Conservation (phyloP, 768 basidiomycete genomes). For the Termitomyces sp. region DNA sequence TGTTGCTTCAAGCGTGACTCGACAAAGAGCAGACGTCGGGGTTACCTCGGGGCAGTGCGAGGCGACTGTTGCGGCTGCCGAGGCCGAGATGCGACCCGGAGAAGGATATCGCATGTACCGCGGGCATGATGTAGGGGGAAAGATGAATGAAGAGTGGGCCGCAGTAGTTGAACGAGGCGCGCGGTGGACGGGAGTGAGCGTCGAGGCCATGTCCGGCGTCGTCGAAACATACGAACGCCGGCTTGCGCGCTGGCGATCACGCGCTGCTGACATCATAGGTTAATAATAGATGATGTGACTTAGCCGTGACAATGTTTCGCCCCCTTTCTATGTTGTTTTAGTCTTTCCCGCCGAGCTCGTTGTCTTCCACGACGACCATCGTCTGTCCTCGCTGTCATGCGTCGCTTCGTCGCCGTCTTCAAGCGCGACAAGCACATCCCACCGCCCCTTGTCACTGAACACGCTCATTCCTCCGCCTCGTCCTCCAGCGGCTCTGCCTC, state of each 20-base stretch:
- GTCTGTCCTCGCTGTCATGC: slow-evolving; percentile 37
- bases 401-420: slow-evolving; percentile 62
- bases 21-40: slow-evolving; percentile 3
- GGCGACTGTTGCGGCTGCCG: slow-evolving; percentile 10
- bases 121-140: slow-evolving; percentile 63
- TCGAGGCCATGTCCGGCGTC: slow-evolving; percentile 48
- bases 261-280: slow-evolving; percentile 11
- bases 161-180: slow-evolving; percentile 50
- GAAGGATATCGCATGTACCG: slow-evolving; percentile 62
- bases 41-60: neutral
- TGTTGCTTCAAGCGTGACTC: slow-evolving; percentile 14
- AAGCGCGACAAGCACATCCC: slow-evolving; percentile 38
- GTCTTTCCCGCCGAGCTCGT: slow-evolving; percentile 1
- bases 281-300: slow-evolving; percentile 12
- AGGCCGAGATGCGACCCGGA: slow-evolving; percentile 42
- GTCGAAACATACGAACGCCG: slow-evolving; percentile 68
- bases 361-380: slow-evolving; percentile 8
- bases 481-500: slow-evolving; percentile 63
- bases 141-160: slow-evolving; percentile 46
- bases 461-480: slow-evolving; percentile 48
- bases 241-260: slow-evolving; percentile 38
- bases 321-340: slow-evolving; percentile 12
- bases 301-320: slow-evolving; percentile 5
- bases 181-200: slow-evolving; percentile 50
- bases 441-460: slow-evolving; percentile 24